Conservation (phyloP, 495 filamentous ascomycete genomes). For the Penicillium cosmopolitanum region DNA sequence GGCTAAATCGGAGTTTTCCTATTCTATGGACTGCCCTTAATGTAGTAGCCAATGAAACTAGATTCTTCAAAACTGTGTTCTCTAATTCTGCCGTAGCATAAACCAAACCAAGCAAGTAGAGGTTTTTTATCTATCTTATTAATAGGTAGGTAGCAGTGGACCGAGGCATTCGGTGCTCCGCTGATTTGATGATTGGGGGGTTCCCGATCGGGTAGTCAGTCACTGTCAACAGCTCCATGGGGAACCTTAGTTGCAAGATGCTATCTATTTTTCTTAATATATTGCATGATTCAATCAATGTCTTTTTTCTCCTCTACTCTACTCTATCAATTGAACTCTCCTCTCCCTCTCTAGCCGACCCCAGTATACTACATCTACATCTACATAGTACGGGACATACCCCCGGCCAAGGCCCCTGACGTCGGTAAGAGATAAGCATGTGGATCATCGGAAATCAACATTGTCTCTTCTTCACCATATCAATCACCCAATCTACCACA, state of each 20-base stretch:
- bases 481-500: neutral
- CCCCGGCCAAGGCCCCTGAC: neutral
- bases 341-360: too few relatives aligned
- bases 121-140: too few relatives aligned
- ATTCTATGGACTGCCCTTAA: constrained; percentile 14
- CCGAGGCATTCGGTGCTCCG: too few relatives aligned
- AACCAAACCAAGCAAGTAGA: neutral
- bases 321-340: too few relatives aligned
- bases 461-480: neutral
- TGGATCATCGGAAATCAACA: neutral
- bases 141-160: too few relatives aligned
- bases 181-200: neutral
- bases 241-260: too few relatives aligned
- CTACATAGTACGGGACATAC: too few relatives aligned
- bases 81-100: neutral
- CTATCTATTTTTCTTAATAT: too few relatives aligned
- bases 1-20: constrained; percentile 23
- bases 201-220: neutral
- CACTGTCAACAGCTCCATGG: neutral
- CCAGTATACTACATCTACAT: too few relatives aligned
- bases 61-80: constrained; percentile 14
- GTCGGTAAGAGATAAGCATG: neutral
- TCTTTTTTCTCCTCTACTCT: neutral
- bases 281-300: too few relatives aligned
- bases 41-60: constrained; percentile 31